These are phyloP conservation scores for Saccharomyces hybrid DNA, from an alignment of 1,139 yeast genomes.

Conservation along the genomic window DNA sequence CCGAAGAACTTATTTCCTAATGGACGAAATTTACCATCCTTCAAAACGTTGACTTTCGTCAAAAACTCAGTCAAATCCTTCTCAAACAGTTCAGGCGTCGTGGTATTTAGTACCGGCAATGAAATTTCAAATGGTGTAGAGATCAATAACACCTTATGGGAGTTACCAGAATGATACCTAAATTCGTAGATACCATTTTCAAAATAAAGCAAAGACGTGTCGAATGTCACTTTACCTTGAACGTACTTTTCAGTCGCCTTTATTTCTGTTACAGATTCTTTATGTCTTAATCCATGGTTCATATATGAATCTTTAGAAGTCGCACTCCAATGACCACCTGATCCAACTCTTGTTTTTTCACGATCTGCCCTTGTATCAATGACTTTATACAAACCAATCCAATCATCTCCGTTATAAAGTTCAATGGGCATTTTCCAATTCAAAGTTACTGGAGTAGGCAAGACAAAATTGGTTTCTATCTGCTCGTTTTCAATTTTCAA, in stretches of 20 bases:
- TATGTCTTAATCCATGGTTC: conserved; percentile 13
- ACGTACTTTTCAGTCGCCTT: conserved; percentile 28
- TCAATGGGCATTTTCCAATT: conserved; percentile 50
- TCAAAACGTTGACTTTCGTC: conserved; percentile 17
- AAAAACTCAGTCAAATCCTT: conserved; percentile 18
- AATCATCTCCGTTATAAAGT: conserved; percentile 42
- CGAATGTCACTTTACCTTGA: conserved; percentile 48
- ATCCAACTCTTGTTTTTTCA: conserved; percentile 52
- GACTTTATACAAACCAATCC: conserved; percentile 74
- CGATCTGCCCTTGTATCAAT: conserved; percentile 55
- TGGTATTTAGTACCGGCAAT: conserved; percentile 38
- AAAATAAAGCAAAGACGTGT: conserved; percentile 49
- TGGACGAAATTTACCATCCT: conserved; percentile 13
- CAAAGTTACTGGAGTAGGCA: conserved; percentile 44
- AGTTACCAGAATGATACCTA: conserved; percentile 62
- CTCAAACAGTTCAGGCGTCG: conserved; percentile 23
- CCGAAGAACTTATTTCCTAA: conserved; percentile 21
- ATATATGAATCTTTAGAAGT: conserved; percentile 33
- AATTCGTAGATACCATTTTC: conserved; percentile 71
- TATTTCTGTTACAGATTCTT: conserved; percentile 22
- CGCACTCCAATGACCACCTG: conserved; percentile 67
- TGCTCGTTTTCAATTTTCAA: background rate
- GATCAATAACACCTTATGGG: conserved; percentile 63
- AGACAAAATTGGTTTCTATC: conserved; percentile 6
- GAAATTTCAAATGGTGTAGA: conserved; percentile 67